Evolutionary conservation across 2,329 filamentous ascomycete genomes (phyloP).

Genomic region (Metarhizium rileyi): DNA sequence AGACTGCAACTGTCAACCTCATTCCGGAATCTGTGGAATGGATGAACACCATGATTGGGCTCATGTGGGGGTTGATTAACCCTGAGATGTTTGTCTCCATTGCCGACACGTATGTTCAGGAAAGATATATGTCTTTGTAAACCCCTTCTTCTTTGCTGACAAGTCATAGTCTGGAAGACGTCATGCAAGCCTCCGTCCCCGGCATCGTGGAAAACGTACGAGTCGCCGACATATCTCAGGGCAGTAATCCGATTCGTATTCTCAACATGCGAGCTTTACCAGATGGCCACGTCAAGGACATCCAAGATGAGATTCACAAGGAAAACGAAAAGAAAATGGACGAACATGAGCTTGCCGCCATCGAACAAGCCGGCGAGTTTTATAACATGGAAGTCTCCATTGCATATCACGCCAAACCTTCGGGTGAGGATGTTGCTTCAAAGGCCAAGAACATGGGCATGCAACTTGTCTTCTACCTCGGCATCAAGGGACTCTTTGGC

Average conservation of each 20-base stretch:
- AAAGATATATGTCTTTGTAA: neutral
- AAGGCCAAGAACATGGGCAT: constrained; percentile 96
- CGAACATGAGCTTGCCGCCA: constrained; percentile 74
- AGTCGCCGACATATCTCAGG: constrained; percentile 90
- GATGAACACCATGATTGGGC: constrained; percentile 81
- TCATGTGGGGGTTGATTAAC: constrained; percentile 87
- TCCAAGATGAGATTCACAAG: constrained; percentile 72
- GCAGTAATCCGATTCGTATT: constrained; percentile 80
- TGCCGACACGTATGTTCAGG: constrained; percentile 58
- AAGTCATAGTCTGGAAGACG: constrained; percentile 43
- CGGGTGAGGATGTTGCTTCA: constrained; percentile 57
- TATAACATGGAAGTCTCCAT: constrained; percentile 90
- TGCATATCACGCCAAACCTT: constrained; percentile 81
- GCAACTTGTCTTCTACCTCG: constrained; percentile 89
- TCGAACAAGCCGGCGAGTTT: constrained; percentile 83
- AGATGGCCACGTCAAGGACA: constrained; percentile 67
- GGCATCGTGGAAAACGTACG: constrained; percentile 88
- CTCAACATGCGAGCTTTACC: constrained; percentile 75
- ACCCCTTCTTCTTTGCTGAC: neutral
- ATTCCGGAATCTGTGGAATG: constrained; percentile 91
- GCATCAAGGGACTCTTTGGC: constrained; percentile 79
- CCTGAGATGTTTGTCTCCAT: constrained; percentile 90
- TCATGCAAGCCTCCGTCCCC: constrained; percentile 94
- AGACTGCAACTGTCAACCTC: constrained; percentile 78
- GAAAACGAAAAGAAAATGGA: constrained; percentile 76